Evolutionary conservation across 2,329 filamentous ascomycete genomes (phyloP).

Genomic region (Fusarium floridanum): DNA sequence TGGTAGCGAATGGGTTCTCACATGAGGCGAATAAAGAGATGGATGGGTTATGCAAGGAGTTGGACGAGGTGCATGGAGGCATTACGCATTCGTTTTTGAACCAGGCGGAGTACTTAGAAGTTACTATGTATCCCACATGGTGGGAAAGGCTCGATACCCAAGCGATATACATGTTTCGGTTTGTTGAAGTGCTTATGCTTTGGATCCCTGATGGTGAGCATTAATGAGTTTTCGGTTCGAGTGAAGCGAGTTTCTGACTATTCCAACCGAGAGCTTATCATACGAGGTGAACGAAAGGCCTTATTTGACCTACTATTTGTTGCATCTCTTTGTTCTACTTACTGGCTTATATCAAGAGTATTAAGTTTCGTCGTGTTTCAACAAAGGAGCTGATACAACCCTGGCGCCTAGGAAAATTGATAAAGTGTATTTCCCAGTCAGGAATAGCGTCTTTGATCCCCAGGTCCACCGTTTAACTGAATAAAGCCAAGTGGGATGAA

Average conservation of each 20-base stretch:
- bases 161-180: constrained; percentile 44
- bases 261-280: background rate
- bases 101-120: constrained; percentile 34
- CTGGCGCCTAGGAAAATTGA: background rate
- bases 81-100: constrained; percentile 38
- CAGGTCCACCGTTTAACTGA: background rate
- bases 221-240: background rate
- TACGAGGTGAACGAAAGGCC: background rate
- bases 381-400: background rate
- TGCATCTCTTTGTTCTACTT: background rate
- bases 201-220: background rate
- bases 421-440: background rate
- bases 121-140: constrained; percentile 33
- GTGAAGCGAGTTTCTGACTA: background rate
- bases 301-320: background rate
- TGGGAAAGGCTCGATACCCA: constrained; percentile 46
- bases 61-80: constrained; percentile 26
- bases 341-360: background rate
- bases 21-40: constrained; percentile 43
- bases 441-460: background rate
- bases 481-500: constrained; percentile 4
- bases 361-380: constrained; percentile 11
- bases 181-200: constrained; percentile 16
- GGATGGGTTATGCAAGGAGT: constrained; percentile 10
- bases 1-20: constrained; percentile 90